A percentile compares a stretch with the other conserved stretches of the same genome.
Conservation (phyloP, 2,329 filamentous ascomycete species). For the Fusarium camptoceras region DNA sequence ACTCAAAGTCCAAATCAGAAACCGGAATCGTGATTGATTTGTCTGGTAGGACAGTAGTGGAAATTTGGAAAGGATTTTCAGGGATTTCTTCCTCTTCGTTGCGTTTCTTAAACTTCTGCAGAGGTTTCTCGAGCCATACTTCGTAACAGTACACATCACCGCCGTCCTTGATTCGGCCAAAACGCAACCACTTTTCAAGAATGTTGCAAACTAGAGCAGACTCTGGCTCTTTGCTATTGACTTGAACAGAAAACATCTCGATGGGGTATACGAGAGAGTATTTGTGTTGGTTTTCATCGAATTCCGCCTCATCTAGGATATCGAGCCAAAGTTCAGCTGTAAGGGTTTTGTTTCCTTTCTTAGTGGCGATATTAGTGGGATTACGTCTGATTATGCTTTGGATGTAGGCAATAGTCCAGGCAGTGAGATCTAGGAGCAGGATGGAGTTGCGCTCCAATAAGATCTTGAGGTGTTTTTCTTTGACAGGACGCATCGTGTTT, state of each 20-base stretch:
- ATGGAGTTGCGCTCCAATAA: background rate
- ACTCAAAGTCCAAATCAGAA: no score
- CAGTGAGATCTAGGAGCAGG: background rate
- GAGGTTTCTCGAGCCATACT: no score
- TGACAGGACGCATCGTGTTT: background rate
- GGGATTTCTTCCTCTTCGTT: no score
- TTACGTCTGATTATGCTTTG: background rate
- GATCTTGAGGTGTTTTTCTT: background rate
- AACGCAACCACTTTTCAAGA: background rate
- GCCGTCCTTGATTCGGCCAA: no score
- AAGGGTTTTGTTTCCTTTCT: background rate
- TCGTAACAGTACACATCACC: no score
- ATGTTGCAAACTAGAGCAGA: background rate
- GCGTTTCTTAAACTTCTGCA: no score
- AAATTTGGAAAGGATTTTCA: no score
- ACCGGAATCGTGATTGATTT: no score
- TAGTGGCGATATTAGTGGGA: background rate
- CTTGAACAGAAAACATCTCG: background rate
- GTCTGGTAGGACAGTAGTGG: no score
- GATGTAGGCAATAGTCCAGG: background rate
- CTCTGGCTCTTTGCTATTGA: background rate
- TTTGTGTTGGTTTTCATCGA: fast-evolving
- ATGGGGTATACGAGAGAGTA: background rate
- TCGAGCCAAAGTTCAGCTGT: background rate
- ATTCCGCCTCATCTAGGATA: background rate